phyloP scores from a whole-genome alignment of 306 rosid genomes.

The Glycine latifolia region DNA sequence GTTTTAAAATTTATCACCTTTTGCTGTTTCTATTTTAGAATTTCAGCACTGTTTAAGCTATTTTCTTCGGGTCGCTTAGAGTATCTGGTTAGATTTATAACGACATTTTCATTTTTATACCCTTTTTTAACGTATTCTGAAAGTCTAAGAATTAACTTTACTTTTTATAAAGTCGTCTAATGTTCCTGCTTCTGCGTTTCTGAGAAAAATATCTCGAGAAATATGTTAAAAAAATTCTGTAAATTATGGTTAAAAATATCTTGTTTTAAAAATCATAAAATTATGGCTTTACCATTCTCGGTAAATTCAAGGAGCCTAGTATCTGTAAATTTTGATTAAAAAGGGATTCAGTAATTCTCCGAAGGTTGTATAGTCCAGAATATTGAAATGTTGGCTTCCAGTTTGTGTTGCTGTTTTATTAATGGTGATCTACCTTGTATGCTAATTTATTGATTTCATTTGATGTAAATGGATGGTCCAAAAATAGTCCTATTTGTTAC shows the following conservation, averaged over 20 bases:
- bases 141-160: neutral
- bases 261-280: neutral
- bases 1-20: slow-evolving; percentile 9
- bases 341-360: slow-evolving; percentile 8
- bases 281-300: neutral
- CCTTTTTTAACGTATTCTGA: neutral
- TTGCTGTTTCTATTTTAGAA: neutral
- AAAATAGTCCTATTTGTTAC: neutral
- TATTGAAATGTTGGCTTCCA: slow-evolving; percentile 17
- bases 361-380: slow-evolving; percentile 17
- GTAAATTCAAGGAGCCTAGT: slow-evolving; percentile 12
- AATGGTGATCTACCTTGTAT: slow-evolving; percentile 1
- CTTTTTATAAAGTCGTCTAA: neutral
- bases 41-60: neutral
- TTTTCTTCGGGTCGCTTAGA: neutral
- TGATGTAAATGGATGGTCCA: slow-evolving; percentile 23
- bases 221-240: neutral
- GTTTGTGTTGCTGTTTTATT: slow-evolving; percentile 11
- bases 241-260: too few relatives aligned
- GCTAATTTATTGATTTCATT: slow-evolving; percentile 25
- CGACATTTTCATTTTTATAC: slow-evolving; percentile 23
- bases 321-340: neutral
- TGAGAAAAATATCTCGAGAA: neutral
- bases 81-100: neutral
- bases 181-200: slow-evolving; percentile 8